These are phyloP conservation scores for Bruguiera sexangula DNA, from an alignment of 345 rosid species.

Conservation along the genomic window DNA sequence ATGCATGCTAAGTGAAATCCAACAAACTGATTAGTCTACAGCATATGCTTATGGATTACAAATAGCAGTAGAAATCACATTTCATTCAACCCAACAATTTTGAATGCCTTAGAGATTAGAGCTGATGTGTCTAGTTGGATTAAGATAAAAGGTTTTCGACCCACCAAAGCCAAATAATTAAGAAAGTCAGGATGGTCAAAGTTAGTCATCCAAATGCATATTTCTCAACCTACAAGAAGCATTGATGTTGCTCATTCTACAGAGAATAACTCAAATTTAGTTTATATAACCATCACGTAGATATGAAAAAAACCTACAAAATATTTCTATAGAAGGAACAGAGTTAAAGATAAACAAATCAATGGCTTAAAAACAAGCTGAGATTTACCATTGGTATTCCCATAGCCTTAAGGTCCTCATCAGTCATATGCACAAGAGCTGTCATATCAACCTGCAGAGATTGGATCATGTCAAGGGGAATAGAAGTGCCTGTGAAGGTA, in stretches of 20 bases:
- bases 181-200: neutral
- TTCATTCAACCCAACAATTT: neutral
- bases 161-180: neutral
- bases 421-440: constrained; percentile 91
- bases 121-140: neutral
- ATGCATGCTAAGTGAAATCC: neutral
- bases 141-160: neutral
- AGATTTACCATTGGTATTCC: constrained; percentile 89
- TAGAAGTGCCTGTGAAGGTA: neutral
- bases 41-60: neutral
- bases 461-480: constrained; percentile 10
- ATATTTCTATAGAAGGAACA: neutral
- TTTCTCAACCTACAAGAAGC: neutral
- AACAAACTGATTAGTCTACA: neutral
- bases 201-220: neutral
- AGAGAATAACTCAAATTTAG: neutral
- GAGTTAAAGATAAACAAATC: constrained; percentile 2
- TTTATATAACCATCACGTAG: neutral
- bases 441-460: constrained; percentile 87
- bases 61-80: neutral
- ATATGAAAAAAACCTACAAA: neutral
- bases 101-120: neutral
- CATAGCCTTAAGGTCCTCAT: constrained; percentile 89
- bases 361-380: constrained; percentile 2
- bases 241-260: no score